Evolutionary conservation across 768 basidiomycete genomes (phyloP).

Genomic region (Auricularia heimuer): DNA sequence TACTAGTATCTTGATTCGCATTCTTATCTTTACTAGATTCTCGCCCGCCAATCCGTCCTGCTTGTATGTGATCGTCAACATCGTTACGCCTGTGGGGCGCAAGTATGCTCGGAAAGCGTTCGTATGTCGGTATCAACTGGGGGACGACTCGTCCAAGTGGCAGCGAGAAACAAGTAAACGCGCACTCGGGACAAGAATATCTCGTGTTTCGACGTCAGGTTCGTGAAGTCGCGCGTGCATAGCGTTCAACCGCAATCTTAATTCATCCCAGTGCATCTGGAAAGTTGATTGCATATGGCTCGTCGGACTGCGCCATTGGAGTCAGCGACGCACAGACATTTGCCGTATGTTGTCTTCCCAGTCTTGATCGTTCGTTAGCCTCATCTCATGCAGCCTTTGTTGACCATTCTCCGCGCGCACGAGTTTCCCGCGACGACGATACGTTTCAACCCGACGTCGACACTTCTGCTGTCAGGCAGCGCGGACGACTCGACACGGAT

Average conservation of each 20-base stretch:
- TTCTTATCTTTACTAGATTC: not conserved
- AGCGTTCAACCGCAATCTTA: no score
- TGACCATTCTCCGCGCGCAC: constrained; percentile 86
- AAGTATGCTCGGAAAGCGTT: constrained; percentile 5
- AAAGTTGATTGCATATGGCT: constrained; percentile 72
- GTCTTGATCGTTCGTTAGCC: not conserved
- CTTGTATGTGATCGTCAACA: constrained; percentile 67
- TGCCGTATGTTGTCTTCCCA: constrained; percentile 41
- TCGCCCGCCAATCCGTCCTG: constrained; percentile 35
- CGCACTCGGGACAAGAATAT: constrained; percentile 72
- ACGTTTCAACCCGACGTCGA: constrained; percentile 75
- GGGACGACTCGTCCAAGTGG: constrained; percentile 39
- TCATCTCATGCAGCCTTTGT: constrained; percentile 52
- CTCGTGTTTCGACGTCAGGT: constrained; percentile 74
- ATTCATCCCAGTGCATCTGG: constrained; percentile 48
- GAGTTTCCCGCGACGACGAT: constrained; percentile 89
- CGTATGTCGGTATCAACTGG: not conserved
- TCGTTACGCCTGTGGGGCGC: constrained; percentile 16
- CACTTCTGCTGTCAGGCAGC: constrained; percentile 78
- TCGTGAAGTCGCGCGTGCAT: no score
- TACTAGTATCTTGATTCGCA: constrained; percentile 5
- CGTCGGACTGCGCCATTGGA: constrained; percentile 77
- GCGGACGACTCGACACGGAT: constrained; percentile 82
- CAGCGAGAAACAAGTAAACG: constrained; percentile 60
- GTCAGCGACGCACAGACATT: constrained; percentile 73